Conservation (phyloP, 495 filamentous ascomycete genomes). For the Durotheca rogersii region DNA sequence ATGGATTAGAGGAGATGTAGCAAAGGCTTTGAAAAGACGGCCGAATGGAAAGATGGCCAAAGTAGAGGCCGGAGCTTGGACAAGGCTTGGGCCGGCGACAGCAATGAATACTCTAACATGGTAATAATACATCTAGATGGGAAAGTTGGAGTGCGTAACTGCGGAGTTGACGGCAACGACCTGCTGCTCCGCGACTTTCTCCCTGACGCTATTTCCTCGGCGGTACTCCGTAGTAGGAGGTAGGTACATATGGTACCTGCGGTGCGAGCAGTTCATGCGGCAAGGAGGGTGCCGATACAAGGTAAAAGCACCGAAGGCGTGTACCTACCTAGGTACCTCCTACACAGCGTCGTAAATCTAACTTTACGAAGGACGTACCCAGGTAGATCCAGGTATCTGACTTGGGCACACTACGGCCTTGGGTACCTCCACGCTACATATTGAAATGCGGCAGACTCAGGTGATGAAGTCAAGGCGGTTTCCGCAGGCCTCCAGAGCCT, state of each 20-base stretch:
- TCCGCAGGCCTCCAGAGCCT: neutral
- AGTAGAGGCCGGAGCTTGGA: slow-evolving; percentile 43
- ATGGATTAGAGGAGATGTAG: too few relatives aligned
- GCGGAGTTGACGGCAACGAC: slow-evolving; percentile 21
- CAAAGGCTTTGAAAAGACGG: slow-evolving; percentile 10
- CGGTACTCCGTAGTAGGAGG: neutral
- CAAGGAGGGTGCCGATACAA: too few relatives aligned
- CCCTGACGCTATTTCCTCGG: too few relatives aligned
- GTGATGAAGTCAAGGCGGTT: too few relatives aligned
- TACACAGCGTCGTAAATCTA: too few relatives aligned
- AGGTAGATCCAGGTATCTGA: too few relatives aligned
- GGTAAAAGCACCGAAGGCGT: too few relatives aligned
- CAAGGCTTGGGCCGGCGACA: slow-evolving; percentile 24
- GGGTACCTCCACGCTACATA: too few relatives aligned
- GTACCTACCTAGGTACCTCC: neutral
- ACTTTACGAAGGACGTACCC: neutral
- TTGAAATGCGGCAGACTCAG: too few relatives aligned
- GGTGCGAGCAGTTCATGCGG: too few relatives aligned
- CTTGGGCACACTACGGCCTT: too few relatives aligned
- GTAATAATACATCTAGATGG: slow-evolving; percentile 13
- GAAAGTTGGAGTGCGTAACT: slow-evolving; percentile 18
- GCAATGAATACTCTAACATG: neutral
- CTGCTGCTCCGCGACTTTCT: neutral
- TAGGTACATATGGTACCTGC: neutral
- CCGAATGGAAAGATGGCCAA: slow-evolving; percentile 6